Conservation (phyloP, 2,329 filamentous ascomycete species). For the Neodidymelliopsis sp. region DNA sequence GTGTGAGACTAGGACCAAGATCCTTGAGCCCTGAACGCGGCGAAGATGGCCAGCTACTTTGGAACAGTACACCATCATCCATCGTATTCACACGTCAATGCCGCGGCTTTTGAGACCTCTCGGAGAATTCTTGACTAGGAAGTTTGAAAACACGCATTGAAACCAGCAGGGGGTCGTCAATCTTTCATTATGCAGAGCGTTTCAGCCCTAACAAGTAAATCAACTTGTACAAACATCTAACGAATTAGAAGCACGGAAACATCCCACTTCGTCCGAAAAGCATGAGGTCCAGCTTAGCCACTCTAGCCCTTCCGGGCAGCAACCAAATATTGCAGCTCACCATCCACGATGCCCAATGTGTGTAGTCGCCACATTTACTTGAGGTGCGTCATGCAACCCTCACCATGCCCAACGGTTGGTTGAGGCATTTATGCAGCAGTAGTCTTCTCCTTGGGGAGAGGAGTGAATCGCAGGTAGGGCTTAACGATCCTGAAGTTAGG, state of each 20-base stretch:
- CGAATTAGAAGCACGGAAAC: conserved; percentile 3
- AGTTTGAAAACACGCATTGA: conserved; percentile 4
- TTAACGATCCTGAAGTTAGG: conserved; percentile 68
- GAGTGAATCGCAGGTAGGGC: conserved; percentile 68
- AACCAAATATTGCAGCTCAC: conserved; percentile 8
- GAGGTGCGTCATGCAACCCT: conserved; percentile 4
- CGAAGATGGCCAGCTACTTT: not conserved
- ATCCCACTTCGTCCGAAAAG: conserved; percentile 7
- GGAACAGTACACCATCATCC: not conserved
- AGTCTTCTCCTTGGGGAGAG: conserved; percentile 66
- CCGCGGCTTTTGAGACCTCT: not conserved
- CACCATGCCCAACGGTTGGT: not conserved
- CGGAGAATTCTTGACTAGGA: not conserved
- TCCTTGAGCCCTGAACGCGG: not conserved
- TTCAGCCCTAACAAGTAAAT: conserved; percentile 15
- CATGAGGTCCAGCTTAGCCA: conserved; percentile 10
- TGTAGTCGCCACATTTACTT: conserved; percentile 6
- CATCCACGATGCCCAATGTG: conserved; percentile 13
- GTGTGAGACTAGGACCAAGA: not conserved
- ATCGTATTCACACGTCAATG: conserved; percentile 1
- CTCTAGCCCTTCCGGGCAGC: not conserved
- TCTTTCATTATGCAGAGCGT: conserved; percentile 20
- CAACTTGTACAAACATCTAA: conserved; percentile 9
- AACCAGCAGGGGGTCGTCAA: conserved; percentile 14
- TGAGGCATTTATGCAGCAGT: conserved; percentile 49